phyloP scores from a whole-genome alignment of 2,329 filamentous ascomycete genomes.

The Fusarium armeniacum region DNA sequence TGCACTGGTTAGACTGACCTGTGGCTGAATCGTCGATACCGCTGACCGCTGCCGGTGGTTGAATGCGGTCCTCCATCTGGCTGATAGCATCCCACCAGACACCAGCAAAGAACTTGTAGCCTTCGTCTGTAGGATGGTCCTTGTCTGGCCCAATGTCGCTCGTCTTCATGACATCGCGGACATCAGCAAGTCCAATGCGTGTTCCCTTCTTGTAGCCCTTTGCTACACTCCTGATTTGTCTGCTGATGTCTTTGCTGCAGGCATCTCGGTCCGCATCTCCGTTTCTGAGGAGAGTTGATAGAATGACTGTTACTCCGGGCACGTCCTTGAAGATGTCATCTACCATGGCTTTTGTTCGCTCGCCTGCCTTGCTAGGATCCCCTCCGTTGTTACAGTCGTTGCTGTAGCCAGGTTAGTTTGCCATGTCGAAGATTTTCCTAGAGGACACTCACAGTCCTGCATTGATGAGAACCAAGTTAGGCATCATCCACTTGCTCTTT shows the following conservation, averaged over 20 bases:
- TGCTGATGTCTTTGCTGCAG: background rate
- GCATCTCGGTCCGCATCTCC: background rate
- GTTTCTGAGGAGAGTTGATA: background rate
- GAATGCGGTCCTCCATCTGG: background rate
- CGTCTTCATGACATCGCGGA: background rate
- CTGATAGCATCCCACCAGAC: slow-evolving; percentile 15
- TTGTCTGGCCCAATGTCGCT: background rate
- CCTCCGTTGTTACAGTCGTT: slow-evolving; percentile 1
- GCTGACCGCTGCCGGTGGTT: background rate
- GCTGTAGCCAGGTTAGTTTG: background rate
- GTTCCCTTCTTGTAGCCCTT: background rate
- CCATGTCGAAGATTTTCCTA: background rate
- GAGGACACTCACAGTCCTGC: background rate
- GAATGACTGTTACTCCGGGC: background rate
- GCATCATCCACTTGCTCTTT: slow-evolving; percentile 6
- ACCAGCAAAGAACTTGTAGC: slow-evolving; percentile 2
- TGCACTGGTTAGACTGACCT: background rate
- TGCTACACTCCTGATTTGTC: background rate
- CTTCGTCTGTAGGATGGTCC: background rate
- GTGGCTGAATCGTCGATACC: background rate
- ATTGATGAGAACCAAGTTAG: slow-evolving; percentile 8
- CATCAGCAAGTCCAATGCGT: background rate
- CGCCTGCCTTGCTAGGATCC: background rate
- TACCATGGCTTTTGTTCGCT: background rate
- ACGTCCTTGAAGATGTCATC: slow-evolving; percentile 1